Evolutionary conservation across 768 basidiomycete genomes (phyloP).

Genomic region (Boletus pseudopeckii): DNA sequence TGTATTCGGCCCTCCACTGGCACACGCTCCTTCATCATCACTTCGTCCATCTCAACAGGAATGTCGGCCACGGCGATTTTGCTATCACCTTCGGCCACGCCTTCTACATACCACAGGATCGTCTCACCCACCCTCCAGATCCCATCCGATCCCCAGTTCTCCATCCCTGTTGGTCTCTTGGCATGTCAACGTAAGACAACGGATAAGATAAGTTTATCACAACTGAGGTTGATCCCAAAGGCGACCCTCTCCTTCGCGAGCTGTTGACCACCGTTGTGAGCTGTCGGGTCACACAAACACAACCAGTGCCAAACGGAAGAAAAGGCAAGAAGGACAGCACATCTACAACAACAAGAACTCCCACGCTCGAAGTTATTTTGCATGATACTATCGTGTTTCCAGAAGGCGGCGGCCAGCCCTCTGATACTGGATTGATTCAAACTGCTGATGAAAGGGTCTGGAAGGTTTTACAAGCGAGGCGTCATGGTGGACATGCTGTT

Average conservation of each 20-base stretch:
- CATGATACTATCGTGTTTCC: constrained; percentile 81
- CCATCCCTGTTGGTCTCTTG: constrained; percentile 73
- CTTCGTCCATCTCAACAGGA: not conserved
- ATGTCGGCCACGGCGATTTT: constrained; percentile 40
- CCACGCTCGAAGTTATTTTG: constrained; percentile 62
- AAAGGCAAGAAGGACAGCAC: constrained; percentile 53
- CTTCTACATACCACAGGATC: constrained; percentile 62
- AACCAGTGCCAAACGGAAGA: constrained; percentile 40
- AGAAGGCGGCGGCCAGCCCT: constrained; percentile 80
- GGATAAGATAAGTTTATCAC: constrained; percentile 3
- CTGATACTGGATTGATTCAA: constrained; percentile 62
- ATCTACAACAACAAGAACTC: constrained; percentile 40
- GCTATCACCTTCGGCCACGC: constrained; percentile 43
- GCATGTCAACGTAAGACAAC: constrained; percentile 66
- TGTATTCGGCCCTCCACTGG: not conserved
- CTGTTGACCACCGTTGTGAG: constrained; percentile 57
- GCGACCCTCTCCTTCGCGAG: constrained; percentile 64
- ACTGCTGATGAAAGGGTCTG: constrained; percentile 44
- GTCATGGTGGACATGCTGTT: constrained; percentile 70
- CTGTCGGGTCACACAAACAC: constrained; percentile 44
- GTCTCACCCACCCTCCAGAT: constrained; percentile 54
- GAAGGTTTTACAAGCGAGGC: constrained; percentile 62
- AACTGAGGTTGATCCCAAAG: constrained; percentile 33
- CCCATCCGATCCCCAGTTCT: constrained; percentile 44
- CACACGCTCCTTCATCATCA: not conserved